phyloP scores from a whole-genome alignment of 176 grass and related monocot species.

The Echinochloa phyllopogon region DNA sequence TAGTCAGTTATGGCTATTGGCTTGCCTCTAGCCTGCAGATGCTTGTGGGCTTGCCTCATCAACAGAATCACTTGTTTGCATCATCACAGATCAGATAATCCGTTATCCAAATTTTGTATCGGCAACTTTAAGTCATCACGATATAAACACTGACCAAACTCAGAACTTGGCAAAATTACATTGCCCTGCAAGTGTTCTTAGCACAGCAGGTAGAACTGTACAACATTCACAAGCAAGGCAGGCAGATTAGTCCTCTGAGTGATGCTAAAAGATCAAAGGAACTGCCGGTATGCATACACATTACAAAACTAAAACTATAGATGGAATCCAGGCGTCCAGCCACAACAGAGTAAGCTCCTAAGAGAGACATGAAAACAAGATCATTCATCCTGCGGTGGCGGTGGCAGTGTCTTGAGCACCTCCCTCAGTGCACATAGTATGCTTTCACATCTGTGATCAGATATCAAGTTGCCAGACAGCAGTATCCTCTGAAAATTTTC shows the following conservation, averaged over 20 bases:
- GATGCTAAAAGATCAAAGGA: constrained; percentile 7
- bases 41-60: too few species aligned
- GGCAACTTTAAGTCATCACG: background rate
- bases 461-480: constrained; percentile 78
- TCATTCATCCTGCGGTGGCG: constrained; percentile 28
- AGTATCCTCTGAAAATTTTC: constrained; percentile 85
- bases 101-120: background rate
- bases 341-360: background rate
- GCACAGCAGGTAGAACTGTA: constrained; percentile 18
- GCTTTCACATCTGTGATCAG: constrained; percentile 92
- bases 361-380: background rate
- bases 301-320: background rate
- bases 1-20: too few species aligned
- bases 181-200: background rate
- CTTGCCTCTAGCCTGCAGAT: too few species aligned
- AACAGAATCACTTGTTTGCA: background rate
- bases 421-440: constrained; percentile 78
- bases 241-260: constrained; percentile 6
- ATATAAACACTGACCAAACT: background rate
- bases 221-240: background rate
- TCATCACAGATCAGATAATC: background rate
- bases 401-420: constrained; percentile 73
- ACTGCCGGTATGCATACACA: background rate
- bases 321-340: constrained; percentile 1
- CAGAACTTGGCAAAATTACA: background rate